These are phyloP conservation scores for Candolleomyces aberdarensis DNA, from an alignment of 768 basidiomycete species.

Conservation along the genomic window DNA sequence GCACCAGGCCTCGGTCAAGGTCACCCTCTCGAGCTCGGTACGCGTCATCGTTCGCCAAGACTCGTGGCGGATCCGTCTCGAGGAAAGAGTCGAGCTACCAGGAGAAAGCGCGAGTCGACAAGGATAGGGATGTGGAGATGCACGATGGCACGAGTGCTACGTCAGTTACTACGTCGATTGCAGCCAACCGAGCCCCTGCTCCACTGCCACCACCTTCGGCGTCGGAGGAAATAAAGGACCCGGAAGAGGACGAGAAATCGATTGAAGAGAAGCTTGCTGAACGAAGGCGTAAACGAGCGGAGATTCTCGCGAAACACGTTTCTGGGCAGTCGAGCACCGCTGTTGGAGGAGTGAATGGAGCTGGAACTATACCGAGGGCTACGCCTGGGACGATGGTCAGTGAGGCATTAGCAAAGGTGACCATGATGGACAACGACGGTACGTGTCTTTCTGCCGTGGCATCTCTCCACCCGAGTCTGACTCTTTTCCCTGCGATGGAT, in stretches of 20 bases:
- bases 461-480: neutral
- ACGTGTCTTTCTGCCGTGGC: neutral
- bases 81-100: neutral
- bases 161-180: too few relatives aligned
- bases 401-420: conserved; percentile 3
- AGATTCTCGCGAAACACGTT: neutral
- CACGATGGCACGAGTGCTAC: neutral
- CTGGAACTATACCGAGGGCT: neutral
- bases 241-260: neutral
- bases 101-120: too few relatives aligned
- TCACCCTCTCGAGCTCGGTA: neutral
- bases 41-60: too few relatives aligned
- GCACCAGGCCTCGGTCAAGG: neutral
- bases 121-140: neutral
- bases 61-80: neutral
- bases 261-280: neutral
- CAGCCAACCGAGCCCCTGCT: too few relatives aligned
- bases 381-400: neutral
- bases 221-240: conserved; percentile 1
- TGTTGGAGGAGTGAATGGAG: too few relatives aligned
- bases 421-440: neutral
- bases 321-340: neutral
- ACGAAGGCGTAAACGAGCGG: neutral
- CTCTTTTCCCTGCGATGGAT: neutral
- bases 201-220: too few relatives aligned